phyloP scores from a whole-genome alignment of 306 rosid genomes.

The Prunus kanzakura region DNA sequence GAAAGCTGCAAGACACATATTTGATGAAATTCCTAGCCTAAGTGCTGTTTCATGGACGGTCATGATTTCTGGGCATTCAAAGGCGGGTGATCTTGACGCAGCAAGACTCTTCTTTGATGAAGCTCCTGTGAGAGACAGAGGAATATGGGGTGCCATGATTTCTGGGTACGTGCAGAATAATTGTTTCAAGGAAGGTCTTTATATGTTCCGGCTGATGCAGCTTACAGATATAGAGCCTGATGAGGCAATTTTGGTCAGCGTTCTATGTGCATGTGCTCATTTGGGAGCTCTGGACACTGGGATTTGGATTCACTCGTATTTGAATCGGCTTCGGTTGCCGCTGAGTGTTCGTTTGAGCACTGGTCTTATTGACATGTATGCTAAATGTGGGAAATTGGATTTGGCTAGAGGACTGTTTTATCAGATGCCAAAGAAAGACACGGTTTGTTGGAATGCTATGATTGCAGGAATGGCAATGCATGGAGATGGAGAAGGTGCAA shows the following conservation, averaged over 20 bases:
- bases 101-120: conserved; percentile 71
- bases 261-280: conserved; percentile 79
- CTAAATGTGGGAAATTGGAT: conserved; percentile 66
- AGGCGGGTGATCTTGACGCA: conserved; percentile 49
- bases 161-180: conserved; percentile 69
- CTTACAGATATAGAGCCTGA: conserved; percentile 45
- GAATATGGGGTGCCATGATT: conserved; percentile 89
- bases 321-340: conserved; percentile 30
- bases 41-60: conserved; percentile 67
- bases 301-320: conserved; percentile 58
- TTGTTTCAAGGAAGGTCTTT: conserved; percentile 75
- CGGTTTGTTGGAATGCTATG: conserved; percentile 75
- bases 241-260: conserved; percentile 63
- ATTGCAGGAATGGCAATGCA: conserved; percentile 71
- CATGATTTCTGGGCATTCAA: conserved; percentile 69
- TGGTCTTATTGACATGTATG: conserved; percentile 73
- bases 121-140: conserved; percentile 61
- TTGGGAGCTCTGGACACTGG: conserved; percentile 64
- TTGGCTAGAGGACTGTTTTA: conserved; percentile 45
- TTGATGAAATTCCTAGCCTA: conserved; percentile 65
- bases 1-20: conserved; percentile 50
- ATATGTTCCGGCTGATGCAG: conserved; percentile 61
- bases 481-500: conserved; percentile 61
- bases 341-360: conserved; percentile 49
- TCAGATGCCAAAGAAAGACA: conserved; percentile 43